These are phyloP conservation scores for Backusella macrospora DNA, from an alignment of 192 early-diverging fungal species.

Conservation along the genomic window DNA sequence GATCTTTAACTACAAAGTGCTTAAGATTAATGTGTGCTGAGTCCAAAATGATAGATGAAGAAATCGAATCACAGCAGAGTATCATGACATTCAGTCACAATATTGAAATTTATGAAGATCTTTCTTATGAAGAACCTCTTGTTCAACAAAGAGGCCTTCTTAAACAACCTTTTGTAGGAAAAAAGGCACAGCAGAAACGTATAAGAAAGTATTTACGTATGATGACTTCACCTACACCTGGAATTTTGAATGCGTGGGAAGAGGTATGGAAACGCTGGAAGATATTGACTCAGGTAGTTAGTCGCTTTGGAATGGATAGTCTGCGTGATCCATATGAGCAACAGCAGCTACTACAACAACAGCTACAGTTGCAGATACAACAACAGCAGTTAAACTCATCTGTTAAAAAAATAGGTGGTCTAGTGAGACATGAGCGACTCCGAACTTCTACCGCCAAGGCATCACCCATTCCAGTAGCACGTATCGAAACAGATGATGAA, in stretches of 20 bases:
- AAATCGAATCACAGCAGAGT: not conserved
- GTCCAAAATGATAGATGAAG: constrained; percentile 61
- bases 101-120: constrained; percentile 57
- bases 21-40: constrained; percentile 69
- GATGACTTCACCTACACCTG: constrained; percentile 64
- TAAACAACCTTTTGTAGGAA: constrained; percentile 45
- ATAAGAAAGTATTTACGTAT: constrained; percentile 64
- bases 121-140: constrained; percentile 63
- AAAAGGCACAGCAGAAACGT: constrained; percentile 75
- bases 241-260: constrained; percentile 79
- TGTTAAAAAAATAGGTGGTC: constrained; percentile 15
- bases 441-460: not conserved
- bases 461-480: not conserved
- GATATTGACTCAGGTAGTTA: constrained; percentile 43
- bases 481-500: constrained; percentile 22
- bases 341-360: not conserved
- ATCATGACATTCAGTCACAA: constrained; percentile 30
- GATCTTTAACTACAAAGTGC: constrained; percentile 55
- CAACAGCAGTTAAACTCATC: not conserved
- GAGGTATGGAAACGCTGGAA: constrained; percentile 80
- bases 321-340: constrained; percentile 4
- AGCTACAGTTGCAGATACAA: not conserved
- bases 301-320: not conserved
- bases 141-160: not conserved
- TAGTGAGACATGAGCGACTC: constrained; percentile 14